A percentile compares a stretch with the other conserved stretches of the same genome.
These are phyloP conservation scores for Elongisporangium undulatum DNA, from an alignment of 352 stramenopile genomes.

Conservation along the genomic window DNA sequence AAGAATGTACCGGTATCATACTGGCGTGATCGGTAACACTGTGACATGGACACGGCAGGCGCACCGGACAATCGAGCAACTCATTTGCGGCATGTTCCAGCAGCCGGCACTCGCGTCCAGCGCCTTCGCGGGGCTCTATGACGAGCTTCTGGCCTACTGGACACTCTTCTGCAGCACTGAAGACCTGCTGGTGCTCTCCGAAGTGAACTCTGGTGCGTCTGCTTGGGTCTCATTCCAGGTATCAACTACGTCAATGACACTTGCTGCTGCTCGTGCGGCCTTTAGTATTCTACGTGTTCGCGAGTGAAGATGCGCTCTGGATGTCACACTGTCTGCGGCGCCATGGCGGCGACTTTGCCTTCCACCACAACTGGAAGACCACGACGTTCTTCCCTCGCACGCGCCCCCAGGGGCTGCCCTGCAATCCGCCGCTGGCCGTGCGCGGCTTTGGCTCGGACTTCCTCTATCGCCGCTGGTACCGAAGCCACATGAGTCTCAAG, in stretches of 20 bases:
- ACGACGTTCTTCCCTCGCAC: constrained; percentile 74
- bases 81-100: constrained; percentile 24
- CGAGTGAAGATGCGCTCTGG: constrained; percentile 77
- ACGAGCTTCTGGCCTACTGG: constrained; percentile 75
- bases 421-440: constrained; percentile 20
- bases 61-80: too few relatives aligned
- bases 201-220: constrained; percentile 71
- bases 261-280: constrained; percentile 1
- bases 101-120: constrained; percentile 55
- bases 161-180: constrained; percentile 63
- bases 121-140: constrained; percentile 58
- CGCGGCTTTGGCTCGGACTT: constrained; percentile 74
- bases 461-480: constrained; percentile 81
- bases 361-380: constrained; percentile 62
- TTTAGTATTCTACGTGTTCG: constrained; percentile 77
- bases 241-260: not conserved
- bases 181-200: constrained; percentile 55
- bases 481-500: constrained; percentile 70
- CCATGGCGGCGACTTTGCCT: constrained; percentile 66
- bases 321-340: constrained; percentile 74
- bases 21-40: not conserved
- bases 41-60: not conserved
- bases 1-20: not conserved
- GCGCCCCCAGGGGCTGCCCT: constrained; percentile 11
- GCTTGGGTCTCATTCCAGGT: too few relatives aligned